phyloP scores from a whole-genome alignment of 2,329 filamentous ascomycete species.

The Aquanectria penicillioides region DNA sequence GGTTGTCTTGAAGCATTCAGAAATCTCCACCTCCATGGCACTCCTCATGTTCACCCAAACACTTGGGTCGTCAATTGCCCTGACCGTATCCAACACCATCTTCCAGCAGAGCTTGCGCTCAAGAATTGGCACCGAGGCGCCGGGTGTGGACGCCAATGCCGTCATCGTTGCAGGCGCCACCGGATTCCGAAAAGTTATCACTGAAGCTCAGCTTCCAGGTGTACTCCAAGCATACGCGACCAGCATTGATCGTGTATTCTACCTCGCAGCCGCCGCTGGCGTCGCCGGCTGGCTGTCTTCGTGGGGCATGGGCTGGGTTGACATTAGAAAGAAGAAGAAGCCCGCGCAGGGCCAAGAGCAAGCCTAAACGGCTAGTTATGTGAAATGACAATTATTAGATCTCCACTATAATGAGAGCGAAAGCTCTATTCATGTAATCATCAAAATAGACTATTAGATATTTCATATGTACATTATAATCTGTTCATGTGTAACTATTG shows the following conservation, averaged over 20 bases:
- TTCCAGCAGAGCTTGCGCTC: background rate
- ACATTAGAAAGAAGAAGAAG: conserved; percentile 1
- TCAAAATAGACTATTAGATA: background rate
- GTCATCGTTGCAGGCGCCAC: background rate
- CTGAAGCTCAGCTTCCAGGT: background rate
- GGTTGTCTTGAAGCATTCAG: background rate
- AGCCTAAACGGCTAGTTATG: background rate
- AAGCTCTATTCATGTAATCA: no score
- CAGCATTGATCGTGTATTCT: background rate
- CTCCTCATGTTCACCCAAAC: conserved; percentile 1
- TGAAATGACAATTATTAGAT: background rate
- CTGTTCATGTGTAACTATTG: no score
- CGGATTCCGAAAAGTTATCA: background rate
- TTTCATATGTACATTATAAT: background rate
- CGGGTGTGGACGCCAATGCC: background rate
- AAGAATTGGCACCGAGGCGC: background rate
- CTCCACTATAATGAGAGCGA: background rate
- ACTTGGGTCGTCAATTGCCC: background rate
- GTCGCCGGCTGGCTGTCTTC: background rate
- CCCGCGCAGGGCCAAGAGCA: background rate
- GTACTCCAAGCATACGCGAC: background rate
- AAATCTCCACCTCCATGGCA: conserved; percentile 1
- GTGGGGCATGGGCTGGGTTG: conserved; percentile 6
- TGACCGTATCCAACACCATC: background rate
- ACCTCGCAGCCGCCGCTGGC: background rate